Percentiles rank a stretch among this genome's conserved stretches.
phyloP scores from a whole-genome alignment of 257 asterid genomes.

The Solanum chiquidenum region DNA sequence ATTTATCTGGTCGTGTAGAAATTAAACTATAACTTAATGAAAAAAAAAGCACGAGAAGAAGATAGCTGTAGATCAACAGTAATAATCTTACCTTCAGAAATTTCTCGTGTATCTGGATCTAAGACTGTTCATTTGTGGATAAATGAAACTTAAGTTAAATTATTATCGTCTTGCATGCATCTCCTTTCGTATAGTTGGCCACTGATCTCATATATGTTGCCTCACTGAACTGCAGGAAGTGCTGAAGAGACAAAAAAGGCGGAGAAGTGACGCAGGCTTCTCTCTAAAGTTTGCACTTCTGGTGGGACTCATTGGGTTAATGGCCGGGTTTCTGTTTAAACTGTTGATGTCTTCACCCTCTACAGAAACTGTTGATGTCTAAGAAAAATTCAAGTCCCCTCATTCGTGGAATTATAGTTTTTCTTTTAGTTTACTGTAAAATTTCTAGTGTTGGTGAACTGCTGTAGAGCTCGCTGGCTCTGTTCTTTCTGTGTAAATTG shows the following conservation, averaged over 20 bases:
- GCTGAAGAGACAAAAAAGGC: constrained; percentile 23
- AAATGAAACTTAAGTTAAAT: not conserved
- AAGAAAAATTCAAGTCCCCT: constrained; percentile 4
- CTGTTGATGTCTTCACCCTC: constrained; percentile 23
- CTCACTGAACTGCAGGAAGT: constrained; percentile 18
- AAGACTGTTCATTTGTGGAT: not conserved
- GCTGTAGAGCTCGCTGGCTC: constrained; percentile 4
- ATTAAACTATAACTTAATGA: not conserved
- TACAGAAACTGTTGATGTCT: constrained; percentile 20
- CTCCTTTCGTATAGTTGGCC: not conserved
- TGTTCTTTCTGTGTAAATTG: constrained; percentile 19
- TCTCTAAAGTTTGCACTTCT: constrained; percentile 30
- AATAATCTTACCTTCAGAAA: not conserved
- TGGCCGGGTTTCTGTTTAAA: constrained; percentile 29
- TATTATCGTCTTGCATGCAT: not conserved
- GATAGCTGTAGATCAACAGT: not conserved
- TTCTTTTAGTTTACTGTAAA: constrained; percentile 12
- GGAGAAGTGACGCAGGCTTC: constrained; percentile 21
- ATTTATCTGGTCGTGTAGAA: not conserved
- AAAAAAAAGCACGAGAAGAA: not conserved
- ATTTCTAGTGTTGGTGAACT: constrained; percentile 4
- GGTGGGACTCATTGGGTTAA: constrained; percentile 33
- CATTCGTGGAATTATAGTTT: not conserved
- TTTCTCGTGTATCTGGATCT: not conserved
- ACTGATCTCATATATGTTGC: not conserved